These are phyloP conservation scores for Cenchrus americanus DNA, from an alignment of 176 grass and related monocot genomes.

Conservation along the genomic window DNA sequence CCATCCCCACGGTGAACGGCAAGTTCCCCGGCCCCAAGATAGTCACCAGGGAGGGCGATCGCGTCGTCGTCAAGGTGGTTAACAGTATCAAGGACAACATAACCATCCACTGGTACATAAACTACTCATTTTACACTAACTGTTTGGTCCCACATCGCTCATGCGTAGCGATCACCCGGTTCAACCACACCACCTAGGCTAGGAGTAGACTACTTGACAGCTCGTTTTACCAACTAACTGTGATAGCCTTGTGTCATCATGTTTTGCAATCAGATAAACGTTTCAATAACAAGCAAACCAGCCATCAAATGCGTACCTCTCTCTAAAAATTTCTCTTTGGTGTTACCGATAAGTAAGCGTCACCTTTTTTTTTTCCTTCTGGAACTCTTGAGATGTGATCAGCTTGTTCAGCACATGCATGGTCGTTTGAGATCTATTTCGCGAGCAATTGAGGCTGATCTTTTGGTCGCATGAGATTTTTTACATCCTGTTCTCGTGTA, in stretches of 20 bases:
- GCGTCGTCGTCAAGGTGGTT: constrained; percentile 63
- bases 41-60: constrained; percentile 58
- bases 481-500: too few relatives aligned
- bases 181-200: not conserved
- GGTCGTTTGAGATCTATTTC: not conserved
- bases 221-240: not conserved
- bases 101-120: constrained; percentile 65
- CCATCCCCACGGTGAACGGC: constrained; percentile 73
- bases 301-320: not conserved
- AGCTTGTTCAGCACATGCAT: not conserved
- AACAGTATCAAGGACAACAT: constrained; percentile 70
- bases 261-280: not conserved
- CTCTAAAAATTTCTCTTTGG: too few relatives aligned
- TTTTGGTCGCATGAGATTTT: too few relatives aligned
- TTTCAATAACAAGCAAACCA: not conserved
- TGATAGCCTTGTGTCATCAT: not conserved
- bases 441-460: not conserved
- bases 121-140: not conserved
- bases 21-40: constrained; percentile 67
- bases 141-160: not conserved
- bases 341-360: not conserved
- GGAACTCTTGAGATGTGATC: not conserved
- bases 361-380: not conserved
- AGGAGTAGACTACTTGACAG: not conserved
- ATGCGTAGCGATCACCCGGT: not conserved